Conservation (phyloP, 768 basidiomycete species). For the Kwoniella heveanensis region DNA sequence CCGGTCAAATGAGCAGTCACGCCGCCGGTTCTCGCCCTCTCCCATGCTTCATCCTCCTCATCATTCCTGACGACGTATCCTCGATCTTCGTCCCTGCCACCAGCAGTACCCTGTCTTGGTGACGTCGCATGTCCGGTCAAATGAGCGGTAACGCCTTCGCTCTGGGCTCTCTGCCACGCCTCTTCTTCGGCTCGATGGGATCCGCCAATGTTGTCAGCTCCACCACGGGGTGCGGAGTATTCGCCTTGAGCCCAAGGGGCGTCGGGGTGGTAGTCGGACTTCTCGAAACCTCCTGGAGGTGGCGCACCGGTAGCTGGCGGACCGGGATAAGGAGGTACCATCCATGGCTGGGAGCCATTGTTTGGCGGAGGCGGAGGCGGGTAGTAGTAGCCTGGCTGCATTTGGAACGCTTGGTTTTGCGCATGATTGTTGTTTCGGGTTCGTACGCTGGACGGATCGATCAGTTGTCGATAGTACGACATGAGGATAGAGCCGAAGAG, state of each 20-base stretch:
- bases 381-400: constrained; percentile 34
- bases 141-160: constrained; percentile 42
- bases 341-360: constrained; percentile 37
- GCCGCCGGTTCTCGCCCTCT: constrained; percentile 45
- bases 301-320: constrained; percentile 33
- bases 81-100: constrained; percentile 17
- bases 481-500: constrained; percentile 71
- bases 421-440: constrained; percentile 17
- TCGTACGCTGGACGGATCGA: constrained; percentile 65
- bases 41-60: constrained; percentile 56
- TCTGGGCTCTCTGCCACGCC: constrained; percentile 37
- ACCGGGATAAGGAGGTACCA: constrained; percentile 55
- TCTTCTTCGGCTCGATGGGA: constrained; percentile 32
- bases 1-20: constrained; percentile 46
- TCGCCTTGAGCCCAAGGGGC: constrained; percentile 42
- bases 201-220: not conserved
- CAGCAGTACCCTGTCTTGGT: not conserved
- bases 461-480: constrained; percentile 72
- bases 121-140: constrained; percentile 38
- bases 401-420: constrained; percentile 31
- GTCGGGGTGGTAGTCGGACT: constrained; percentile 46
- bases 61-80: constrained; percentile 38
- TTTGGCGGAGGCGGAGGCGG: constrained; percentile 28
- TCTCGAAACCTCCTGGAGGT: constrained; percentile 35
- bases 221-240: constrained; percentile 27